phyloP scores from a whole-genome alignment of 257 asterid genomes.

The Nemophila menziesii region DNA sequence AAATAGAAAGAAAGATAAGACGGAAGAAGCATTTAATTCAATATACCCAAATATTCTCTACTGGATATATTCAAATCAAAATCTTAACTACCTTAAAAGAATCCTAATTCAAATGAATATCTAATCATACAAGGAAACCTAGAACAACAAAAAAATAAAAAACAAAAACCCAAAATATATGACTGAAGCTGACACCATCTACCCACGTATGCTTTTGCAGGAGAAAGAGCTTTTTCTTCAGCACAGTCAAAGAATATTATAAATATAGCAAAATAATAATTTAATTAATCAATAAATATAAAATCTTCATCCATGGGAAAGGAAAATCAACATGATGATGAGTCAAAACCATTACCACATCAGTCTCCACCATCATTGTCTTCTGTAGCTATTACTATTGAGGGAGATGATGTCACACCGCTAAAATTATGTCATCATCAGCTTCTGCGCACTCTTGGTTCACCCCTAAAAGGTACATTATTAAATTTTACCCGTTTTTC shows the following conservation, averaged over 20 bases:
- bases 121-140: not conserved
- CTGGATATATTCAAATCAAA: not conserved
- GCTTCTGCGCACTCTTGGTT: constrained; percentile 33
- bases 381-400: constrained; percentile 4
- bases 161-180: too few species aligned
- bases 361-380: constrained; percentile 10
- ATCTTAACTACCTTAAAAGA: not conserved
- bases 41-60: not conserved
- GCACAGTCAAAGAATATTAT: not conserved
- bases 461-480: constrained; percentile 28
- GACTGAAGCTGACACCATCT: not conserved
- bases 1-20: not conserved
- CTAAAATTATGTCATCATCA: constrained; percentile 3
- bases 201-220: not conserved
- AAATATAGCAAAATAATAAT: too few species aligned
- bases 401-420: not conserved
- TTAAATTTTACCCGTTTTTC: not conserved
- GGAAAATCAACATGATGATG: constrained; percentile 15
- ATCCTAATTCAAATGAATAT: not conserved
- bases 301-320: constrained; percentile 6
- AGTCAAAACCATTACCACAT: constrained; percentile 9
- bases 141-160: too few species aligned
- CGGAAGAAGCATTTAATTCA: not conserved
- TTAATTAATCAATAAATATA: too few species aligned
- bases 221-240: not conserved